These are phyloP conservation scores for Phytophthora lateralis DNA, from an alignment of 352 stramenopile genomes.

Conservation along the genomic window DNA sequence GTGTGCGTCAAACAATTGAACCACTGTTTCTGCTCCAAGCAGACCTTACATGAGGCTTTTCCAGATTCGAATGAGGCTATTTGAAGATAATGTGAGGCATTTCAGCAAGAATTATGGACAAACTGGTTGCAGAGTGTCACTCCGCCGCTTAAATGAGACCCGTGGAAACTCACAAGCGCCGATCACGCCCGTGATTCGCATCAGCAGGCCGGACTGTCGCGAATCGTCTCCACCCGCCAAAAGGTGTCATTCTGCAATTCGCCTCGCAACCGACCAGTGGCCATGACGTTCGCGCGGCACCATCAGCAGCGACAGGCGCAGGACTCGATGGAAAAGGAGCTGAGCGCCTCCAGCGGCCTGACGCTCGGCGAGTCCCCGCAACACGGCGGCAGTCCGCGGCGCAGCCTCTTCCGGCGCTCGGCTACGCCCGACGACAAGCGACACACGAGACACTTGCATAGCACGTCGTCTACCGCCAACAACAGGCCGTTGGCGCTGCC, in stretches of 20 bases:
- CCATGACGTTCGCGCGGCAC: constrained; percentile 19
- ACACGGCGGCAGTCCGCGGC: constrained; percentile 15
- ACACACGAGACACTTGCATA: constrained; percentile 11
- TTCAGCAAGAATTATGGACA: background rate
- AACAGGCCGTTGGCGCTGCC: constrained; percentile 43
- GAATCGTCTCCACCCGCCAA: constrained; percentile 4
- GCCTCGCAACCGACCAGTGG: constrained; percentile 1
- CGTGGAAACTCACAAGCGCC: background rate
- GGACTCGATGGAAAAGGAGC: constrained; percentile 37
- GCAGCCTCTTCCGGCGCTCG: constrained; percentile 31
- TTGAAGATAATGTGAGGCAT: background rate
- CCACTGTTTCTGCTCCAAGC: constrained; percentile 1
- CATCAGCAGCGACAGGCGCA: constrained; percentile 6
- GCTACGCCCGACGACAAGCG: constrained; percentile 8
- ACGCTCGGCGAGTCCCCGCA: constrained; percentile 31
- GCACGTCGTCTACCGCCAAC: background rate
- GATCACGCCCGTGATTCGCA: constrained; percentile 18
- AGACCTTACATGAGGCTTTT: background rate
- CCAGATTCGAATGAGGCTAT: background rate
- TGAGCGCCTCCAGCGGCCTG: constrained; percentile 30
- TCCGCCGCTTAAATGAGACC: background rate
- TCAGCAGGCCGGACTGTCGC: constrained; percentile 22
- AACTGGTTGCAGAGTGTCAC: background rate
- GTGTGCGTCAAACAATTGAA: constrained; percentile 13
- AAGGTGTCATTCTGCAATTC: constrained; percentile 23